Evolutionary conservation across 768 basidiomycete species (phyloP), one percentile per base, ranked within the genome.

Genomic region (Albatrellus ellisii): DNA sequence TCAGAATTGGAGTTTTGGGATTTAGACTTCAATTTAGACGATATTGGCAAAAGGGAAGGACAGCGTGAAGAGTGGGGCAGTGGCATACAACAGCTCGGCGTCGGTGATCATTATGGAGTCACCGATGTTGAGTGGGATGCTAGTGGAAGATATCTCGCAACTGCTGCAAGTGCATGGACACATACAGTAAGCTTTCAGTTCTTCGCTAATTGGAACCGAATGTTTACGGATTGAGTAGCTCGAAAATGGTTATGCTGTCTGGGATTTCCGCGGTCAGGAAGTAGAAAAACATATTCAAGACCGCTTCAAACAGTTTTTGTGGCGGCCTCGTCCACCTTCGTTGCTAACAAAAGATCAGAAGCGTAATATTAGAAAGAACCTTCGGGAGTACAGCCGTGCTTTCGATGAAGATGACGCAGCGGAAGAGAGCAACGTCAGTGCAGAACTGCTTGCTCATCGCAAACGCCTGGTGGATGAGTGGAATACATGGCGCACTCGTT

Each of bases 1-100:
- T 98, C 89, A 7, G 95, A 97, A 61, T 72, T 99, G 22, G 94
- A 98, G 59, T 99, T 98, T 64, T 99, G 88, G 91, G 95, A 99
- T 62, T 70, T 97, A 33, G 95, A 99, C 65, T 92, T 95, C 59
- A 80, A 73, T 49, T 63, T 62, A 21, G 68, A 74, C 22, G 83
- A 86, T 44, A 12, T 24, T 14, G 69, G 69, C 10, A 61, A 64
- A 25, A 62, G 67, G 46, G 64, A 72, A 52, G 54, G 60, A 7
- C 68, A 71, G 49, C 54, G 66, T 2, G 71, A 73, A 50, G 73
- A 73, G 39, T 89, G 87, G 77, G 91, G 86, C 33, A 70, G 72
- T 39, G 79, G 81, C 31, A 88, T 98, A 50, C 85, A 91, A 56
- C 70, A 84, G 5, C 71, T 98, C 27, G 83, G 79, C 31, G 74